A percentile compares a stretch with the other conserved stretches of the same genome.
Conservation (phyloP, 345 rosid genomes). For the Cochlearia excelsa region DNA sequence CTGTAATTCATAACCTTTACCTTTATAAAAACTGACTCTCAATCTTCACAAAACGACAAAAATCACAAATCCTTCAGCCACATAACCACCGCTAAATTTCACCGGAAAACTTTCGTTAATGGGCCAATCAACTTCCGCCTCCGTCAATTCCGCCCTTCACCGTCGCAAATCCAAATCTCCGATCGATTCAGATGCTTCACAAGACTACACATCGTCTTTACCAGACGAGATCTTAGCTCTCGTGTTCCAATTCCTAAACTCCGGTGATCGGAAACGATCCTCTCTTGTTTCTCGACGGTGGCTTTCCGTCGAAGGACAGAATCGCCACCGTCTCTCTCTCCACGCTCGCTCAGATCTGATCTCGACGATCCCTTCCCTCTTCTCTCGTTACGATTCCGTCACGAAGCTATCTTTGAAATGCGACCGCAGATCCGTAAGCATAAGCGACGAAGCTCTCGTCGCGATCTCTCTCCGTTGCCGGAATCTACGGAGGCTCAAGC, state of each 20-base stretch:
- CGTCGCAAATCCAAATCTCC: constrained; percentile 40
- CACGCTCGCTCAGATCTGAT: constrained; percentile 66
- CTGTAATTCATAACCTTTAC: background rate
- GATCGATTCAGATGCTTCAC: constrained; percentile 31
- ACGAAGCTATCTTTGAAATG: constrained; percentile 84
- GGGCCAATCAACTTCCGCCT: constrained; percentile 78
- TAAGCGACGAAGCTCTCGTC: constrained; percentile 70
- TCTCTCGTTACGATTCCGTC: constrained; percentile 78
- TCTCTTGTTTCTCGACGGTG: constrained; percentile 77
- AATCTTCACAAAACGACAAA: constrained; percentile 26
- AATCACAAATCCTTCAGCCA: constrained; percentile 8
- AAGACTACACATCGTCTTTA: constrained; percentile 55
- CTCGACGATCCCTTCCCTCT: constrained; percentile 46
- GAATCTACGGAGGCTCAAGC: constrained; percentile 75
- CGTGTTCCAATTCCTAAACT: constrained; percentile 61
- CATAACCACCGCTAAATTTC: background rate
- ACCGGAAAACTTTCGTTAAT: constrained; percentile 40
- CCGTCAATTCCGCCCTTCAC: constrained; percentile 41
- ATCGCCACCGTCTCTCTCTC: constrained; percentile 78
- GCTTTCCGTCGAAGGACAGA: constrained; percentile 73
- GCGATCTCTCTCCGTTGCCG: constrained; percentile 62
- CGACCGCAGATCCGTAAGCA: constrained; percentile 69
- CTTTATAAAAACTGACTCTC: constrained; percentile 19
- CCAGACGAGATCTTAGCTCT: constrained; percentile 86
- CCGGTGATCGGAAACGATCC: constrained; percentile 61